A percentile compares a stretch with the other conserved stretches of the same genome.
Evolutionary conservation across 768 basidiomycete species (phyloP).

Genomic region (Termitomyces sp.): DNA sequence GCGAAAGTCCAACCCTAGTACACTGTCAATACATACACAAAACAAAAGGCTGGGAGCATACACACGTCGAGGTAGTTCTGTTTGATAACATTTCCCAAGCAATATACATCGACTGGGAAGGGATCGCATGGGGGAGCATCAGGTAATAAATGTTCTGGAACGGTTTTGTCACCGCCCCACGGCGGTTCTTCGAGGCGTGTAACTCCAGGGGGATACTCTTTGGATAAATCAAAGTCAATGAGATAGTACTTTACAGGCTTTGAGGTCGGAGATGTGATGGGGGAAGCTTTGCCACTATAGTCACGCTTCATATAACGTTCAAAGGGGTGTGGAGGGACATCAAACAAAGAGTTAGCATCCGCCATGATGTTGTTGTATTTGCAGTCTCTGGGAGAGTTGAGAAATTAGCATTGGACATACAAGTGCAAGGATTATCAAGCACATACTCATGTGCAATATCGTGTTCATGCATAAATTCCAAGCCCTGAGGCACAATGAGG

Average conservation of each 20-base stretch:
- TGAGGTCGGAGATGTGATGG: conserved; percentile 10
- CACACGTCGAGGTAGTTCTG: neutral
- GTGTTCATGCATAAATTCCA: conserved; percentile 33
- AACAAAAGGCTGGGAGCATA: neutral
- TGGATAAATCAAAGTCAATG: conserved; percentile 22
- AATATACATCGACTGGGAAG: conserved; percentile 9
- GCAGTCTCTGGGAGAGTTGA: no score
- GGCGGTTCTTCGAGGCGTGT: neutral
- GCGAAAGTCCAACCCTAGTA: neutral
- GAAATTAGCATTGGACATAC: neutral
- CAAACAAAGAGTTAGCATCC: conserved; percentile 7
- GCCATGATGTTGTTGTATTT: conserved; percentile 18
- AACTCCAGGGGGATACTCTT: conserved; percentile 7
- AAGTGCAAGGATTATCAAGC: no score
- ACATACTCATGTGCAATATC: conserved; percentile 28
- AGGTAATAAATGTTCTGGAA: conserved; percentile 3
- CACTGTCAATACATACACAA: neutral
- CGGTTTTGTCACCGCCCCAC: conserved; percentile 6
- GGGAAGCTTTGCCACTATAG: neutral
- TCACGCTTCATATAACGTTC: conserved; percentile 4
- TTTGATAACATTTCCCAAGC: neutral
- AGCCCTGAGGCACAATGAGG: conserved; percentile 17
- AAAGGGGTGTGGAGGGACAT: conserved; percentile 10
- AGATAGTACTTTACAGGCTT: conserved; percentile 20
- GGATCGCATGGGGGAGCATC: conserved; percentile 3